Evolutionary conservation across 495 filamentous ascomycete species (phyloP).

Genomic region (Penicillium lagena): DNA sequence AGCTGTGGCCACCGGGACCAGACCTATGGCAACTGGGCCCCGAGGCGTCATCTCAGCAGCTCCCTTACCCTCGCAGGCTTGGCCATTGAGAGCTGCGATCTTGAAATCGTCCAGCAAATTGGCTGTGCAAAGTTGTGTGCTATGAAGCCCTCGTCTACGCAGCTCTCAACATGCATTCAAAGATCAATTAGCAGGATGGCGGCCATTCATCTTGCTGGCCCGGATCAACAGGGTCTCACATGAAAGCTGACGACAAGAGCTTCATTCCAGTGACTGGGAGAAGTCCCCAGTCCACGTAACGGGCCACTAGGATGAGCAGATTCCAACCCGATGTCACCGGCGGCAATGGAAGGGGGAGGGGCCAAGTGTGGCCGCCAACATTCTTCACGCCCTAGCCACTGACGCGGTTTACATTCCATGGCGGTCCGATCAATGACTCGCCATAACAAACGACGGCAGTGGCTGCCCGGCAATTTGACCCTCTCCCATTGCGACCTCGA

Average conservation of each 20-base stretch:
- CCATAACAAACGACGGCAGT: slow-evolving; percentile 30
- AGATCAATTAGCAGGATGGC: too few relatives aligned
- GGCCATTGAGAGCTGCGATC: not conserved
- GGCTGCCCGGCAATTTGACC: not conserved
- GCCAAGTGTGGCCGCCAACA: slow-evolving; percentile 22
- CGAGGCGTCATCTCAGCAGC: not conserved
- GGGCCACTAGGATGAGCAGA: not conserved
- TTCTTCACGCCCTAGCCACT: slow-evolving; percentile 24
- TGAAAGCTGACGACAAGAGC: too few relatives aligned
- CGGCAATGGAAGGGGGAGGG: slow-evolving; percentile 3
- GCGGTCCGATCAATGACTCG: slow-evolving; percentile 10
- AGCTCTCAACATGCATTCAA: too few relatives aligned
- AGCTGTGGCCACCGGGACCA: too few relatives aligned
- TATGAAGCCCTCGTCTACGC: too few relatives aligned
- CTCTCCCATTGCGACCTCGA: not conserved
- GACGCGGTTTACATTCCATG: slow-evolving; percentile 32
- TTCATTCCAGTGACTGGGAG: too few relatives aligned
- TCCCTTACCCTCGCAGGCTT: not conserved
- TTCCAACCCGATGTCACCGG: slow-evolving; percentile 2
- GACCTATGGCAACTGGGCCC: too few relatives aligned
- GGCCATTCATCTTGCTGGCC: too few relatives aligned
- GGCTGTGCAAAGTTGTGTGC: too few relatives aligned
- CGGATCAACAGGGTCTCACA: too few relatives aligned
- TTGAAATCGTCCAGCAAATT: too few relatives aligned
- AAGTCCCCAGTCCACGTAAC: not conserved